A percentile compares a stretch with the other conserved stretches of the same genome.
phyloP scores from a whole-genome alignment of 2,329 filamentous ascomycete genomes.

The Graphiopsis chlorocephala region DNA sequence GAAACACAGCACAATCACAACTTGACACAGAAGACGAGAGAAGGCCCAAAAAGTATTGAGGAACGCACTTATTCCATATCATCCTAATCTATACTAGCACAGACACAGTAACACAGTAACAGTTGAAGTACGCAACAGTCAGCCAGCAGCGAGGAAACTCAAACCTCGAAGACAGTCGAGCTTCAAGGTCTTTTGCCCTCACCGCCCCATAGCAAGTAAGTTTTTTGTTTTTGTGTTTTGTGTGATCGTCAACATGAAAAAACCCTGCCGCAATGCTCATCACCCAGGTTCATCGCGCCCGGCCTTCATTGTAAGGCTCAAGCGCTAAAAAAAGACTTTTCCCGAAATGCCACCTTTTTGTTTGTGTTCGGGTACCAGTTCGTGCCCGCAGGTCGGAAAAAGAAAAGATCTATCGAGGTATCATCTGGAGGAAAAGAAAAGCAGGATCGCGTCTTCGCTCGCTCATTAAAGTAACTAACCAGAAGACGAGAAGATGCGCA shows the following conservation, averaged over 20 bases:
- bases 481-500: slow-evolving; percentile 13
- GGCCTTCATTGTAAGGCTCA: not conserved
- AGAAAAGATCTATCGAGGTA: slow-evolving; percentile 22
- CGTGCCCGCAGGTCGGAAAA: slow-evolving; percentile 8
- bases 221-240: not conserved
- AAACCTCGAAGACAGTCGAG: not conserved
- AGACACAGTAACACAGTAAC: slow-evolving; percentile 1
- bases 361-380: not conserved
- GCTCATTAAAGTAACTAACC: slow-evolving; percentile 1
- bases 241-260: not conserved
- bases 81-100: slow-evolving; percentile 14
- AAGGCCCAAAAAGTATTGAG: not conserved
- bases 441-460: slow-evolving; percentile 14
- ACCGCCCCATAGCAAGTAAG: not conserved
- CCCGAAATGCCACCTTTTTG: slow-evolving; percentile 14
- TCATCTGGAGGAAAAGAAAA: slow-evolving; percentile 17
- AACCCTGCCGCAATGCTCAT: slow-evolving; percentile 10
- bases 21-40: not conserved
- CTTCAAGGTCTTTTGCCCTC: not conserved
- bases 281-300: slow-evolving; percentile 7
- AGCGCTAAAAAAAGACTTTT: slow-evolving; percentile 7
- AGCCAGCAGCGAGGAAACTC: not conserved
- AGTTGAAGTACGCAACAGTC: not conserved
- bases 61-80: slow-evolving; percentile 7
- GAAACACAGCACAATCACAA: not conserved